These are phyloP conservation scores for Phytophthora fragariae DNA, from an alignment of 352 stramenopile genomes.

Conservation along the genomic window DNA sequence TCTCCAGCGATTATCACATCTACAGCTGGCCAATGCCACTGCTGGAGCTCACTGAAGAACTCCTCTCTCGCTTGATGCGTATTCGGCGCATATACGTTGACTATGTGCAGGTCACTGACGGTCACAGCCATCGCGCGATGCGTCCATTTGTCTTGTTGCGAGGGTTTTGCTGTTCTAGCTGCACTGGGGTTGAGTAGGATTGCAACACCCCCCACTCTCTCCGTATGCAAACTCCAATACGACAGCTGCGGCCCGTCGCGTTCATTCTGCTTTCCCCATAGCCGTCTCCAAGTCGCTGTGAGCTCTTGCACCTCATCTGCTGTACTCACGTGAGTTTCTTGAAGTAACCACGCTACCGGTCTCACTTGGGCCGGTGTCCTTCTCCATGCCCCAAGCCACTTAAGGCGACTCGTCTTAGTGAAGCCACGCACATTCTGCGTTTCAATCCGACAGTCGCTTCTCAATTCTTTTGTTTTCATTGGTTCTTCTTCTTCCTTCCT, in stretches of 20 bases:
- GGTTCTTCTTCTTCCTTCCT: neutral
- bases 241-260: too few relatives aligned
- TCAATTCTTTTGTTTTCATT: neutral
- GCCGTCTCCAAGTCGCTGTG: too few relatives aligned
- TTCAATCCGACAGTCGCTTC: too few relatives aligned
- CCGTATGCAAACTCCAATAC: too few relatives aligned
- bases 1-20: neutral
- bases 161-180: too few relatives aligned
- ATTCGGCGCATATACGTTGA: slow-evolving; percentile 4
- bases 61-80: neutral
- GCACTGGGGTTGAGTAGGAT: too few relatives aligned
- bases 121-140: neutral
- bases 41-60: neutral
- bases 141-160: neutral
- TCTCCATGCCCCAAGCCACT: neutral
- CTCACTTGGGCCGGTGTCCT: too few relatives aligned
- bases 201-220: too few relatives aligned
- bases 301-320: too few relatives aligned
- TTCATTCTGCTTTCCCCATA: too few relatives aligned
- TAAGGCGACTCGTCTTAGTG: neutral
- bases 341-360: too few relatives aligned
- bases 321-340: too few relatives aligned
- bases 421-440: neutral
- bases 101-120: neutral
- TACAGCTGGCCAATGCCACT: neutral